phyloP scores from a whole-genome alignment of 345 rosid genomes.

The Gossypium turneri region DNA sequence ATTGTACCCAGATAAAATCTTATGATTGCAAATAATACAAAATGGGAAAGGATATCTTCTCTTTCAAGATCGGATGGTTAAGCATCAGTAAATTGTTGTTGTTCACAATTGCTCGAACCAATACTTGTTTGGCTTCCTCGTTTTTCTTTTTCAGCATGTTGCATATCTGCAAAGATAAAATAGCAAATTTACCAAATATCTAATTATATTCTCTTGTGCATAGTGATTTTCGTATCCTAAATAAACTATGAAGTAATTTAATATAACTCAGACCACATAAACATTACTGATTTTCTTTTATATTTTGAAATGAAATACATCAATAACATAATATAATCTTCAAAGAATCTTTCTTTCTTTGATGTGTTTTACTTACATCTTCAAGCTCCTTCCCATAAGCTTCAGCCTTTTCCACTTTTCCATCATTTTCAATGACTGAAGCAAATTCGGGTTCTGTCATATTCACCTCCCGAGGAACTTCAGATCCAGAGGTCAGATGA shows the following conservation, averaged over 20 bases:
- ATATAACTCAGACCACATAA: background rate
- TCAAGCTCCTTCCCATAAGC: constrained; percentile 79
- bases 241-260: background rate
- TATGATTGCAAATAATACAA: background rate
- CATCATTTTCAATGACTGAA: constrained; percentile 39
- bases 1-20: background rate
- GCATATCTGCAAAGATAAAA: constrained; percentile 52
- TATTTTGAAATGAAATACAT: background rate
- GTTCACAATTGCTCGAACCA: constrained; percentile 79
- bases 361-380: constrained; percentile 45
- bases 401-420: constrained; percentile 66
- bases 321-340: constrained; percentile 1
- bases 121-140: constrained; percentile 77
- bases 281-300: background rate
- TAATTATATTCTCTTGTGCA: background rate
- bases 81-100: constrained; percentile 78
- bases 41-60: constrained; percentile 73
- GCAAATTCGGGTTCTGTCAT: constrained; percentile 38
- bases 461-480: constrained; percentile 30
- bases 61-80: constrained; percentile 69
- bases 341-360: background rate
- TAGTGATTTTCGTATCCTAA: background rate
- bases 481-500: constrained; percentile 26
- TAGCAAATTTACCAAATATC: background rate
- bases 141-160: constrained; percentile 75